Base-by-base conservation (phyloP, 179 eudicot species). In the Vitellaria paradoxa region DNA sequence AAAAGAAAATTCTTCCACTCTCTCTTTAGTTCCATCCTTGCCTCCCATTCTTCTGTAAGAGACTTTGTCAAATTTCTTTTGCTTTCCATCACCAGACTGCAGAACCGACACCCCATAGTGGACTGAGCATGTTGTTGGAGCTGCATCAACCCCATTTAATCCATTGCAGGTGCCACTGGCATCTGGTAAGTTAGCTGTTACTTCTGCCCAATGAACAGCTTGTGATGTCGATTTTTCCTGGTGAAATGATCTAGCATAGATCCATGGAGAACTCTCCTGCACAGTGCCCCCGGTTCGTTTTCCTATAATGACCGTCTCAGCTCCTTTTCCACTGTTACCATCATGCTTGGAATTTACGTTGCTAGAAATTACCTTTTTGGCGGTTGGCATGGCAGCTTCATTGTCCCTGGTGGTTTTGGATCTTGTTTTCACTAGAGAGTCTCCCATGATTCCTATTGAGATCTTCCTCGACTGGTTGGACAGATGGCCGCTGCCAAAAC, bases 401-500 rank as follows among this genome's bases (percentile, higher is more conserved):
- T 42, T 65, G 55, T 83, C 80, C 72, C 73, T 79, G 11, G 30
- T 71, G 56, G 75, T 59, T 75, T 66, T 74, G 46, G 65, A 42
- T 75, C 75, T 64, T 69, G 76, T 81, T 75, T 83, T 80, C 26
- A 74, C 75, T 21, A 77, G 64, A 3, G 89, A 84, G 66, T 85
- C 91, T 15, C 80, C 86, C 67, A 85, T 81, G 65, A 96, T 78
- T 60, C 97, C 98, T 67, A 93, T 89, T 13, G 99, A 96, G 76
- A 96, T 87, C 88, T 96, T 96, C 84, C 89, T 84, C 13, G 97
- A 84, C 71, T 89, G 97, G 76, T 96, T 87, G 79, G 81, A 74
- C 60, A 77, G 78, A n/a, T 78, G 89, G 78, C 88, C 90, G 83
- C 87, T 88, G 63, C 85, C 84, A 63, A 88, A 83, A 84, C 93